Base-by-base conservation (phyloP, 768 basidiomycete species). In the Leucocoprinus sp. region DNA sequence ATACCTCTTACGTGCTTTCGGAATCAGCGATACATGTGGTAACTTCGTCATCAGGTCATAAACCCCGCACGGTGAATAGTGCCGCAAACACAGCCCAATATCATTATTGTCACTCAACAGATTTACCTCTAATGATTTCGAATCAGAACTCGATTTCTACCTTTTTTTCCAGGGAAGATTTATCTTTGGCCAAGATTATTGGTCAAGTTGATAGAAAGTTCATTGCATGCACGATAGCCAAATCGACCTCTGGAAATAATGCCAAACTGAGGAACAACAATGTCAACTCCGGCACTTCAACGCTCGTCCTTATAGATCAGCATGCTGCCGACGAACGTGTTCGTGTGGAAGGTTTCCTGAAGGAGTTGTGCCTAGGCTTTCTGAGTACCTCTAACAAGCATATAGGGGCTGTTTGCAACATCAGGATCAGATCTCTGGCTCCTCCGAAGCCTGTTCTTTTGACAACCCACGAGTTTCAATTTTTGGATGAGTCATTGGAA, bases 271-370 rank as follows among this genome's bases (percentile, higher is more conserved):
- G 9, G 45, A 40, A 35, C 45, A 23, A 15, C 35, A 24, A 39
- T 42, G 24, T 42, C 35, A 24, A 17, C 21, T 40, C 48, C 31
- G 43, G 45, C 39, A 52, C 62, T 19, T 53, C 53, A 37, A 52
- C 60, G 22, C 72, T 98, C 23, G 69, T 95, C 24, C 71, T 98
- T 42, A 72, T 99, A 37, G 96, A 99, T 66, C 96, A 99, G 61
- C 96, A 99, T 60, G 96, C 96, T 9, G 95, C 93, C n/a, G 91
- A 96, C 58, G 96, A 99, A 63, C 81, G 96, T 17, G 68, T 97
- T 36, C 80, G 93, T 17, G 89, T 98, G 48, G 96, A 99, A 64
- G 64, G 67, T 21, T 85, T 89, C 60, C 70, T 95, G 54, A 72
- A 70, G 51, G 76, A 79, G 37, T 58, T 92, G n/a, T 92, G 89